Conservation (phyloP, 1,139 yeast genomes). For the Candida tunisiensis region DNA sequence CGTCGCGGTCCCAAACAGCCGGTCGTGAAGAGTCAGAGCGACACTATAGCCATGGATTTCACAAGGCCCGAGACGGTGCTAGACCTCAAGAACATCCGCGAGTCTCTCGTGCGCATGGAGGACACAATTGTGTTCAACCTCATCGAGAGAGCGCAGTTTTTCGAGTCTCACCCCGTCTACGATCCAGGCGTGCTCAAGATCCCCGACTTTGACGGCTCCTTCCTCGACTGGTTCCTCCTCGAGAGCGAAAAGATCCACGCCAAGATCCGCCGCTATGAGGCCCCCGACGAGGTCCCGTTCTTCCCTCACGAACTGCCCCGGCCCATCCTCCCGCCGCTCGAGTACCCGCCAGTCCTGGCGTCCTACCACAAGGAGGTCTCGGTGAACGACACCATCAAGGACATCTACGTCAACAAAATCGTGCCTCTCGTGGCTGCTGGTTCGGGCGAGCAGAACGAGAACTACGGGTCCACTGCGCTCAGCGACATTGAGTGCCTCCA, state of each 20-base stretch:
- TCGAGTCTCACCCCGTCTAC: conserved; percentile 61
- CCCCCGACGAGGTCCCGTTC: conserved; percentile 93
- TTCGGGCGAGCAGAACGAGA: conserved; percentile 55
- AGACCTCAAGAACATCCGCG: conserved; percentile 65
- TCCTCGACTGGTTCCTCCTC: conserved; percentile 69
- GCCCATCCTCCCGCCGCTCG: conserved; percentile 61
- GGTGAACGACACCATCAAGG: conserved; percentile 53
- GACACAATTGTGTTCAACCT: conserved; percentile 87
- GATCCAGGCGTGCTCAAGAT: conserved; percentile 38
- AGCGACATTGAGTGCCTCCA: conserved; percentile 80
- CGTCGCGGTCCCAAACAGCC: too few relatives aligned
- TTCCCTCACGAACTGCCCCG: conserved; percentile 51
- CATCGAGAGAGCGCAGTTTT: conserved; percentile 86
- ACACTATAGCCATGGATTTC: conserved; percentile 56
- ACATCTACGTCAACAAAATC: conserved; percentile 49
- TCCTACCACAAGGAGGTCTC: conserved; percentile 56
- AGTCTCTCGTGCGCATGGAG: conserved; percentile 80
- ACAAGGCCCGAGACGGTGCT: conserved; percentile 70
- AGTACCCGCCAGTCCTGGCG: conserved; percentile 70
- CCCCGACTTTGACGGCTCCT: conserved; percentile 61
- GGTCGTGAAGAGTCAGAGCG: too few relatives aligned
- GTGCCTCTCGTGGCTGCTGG: conserved; percentile 59
- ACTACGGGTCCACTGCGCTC: conserved; percentile 72
- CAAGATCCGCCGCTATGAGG: conserved; percentile 76
- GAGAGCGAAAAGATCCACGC: conserved; percentile 71